These are phyloP conservation scores for Capsicum pubescens DNA, from an alignment of 257 asterid species.

Conservation along the genomic window DNA sequence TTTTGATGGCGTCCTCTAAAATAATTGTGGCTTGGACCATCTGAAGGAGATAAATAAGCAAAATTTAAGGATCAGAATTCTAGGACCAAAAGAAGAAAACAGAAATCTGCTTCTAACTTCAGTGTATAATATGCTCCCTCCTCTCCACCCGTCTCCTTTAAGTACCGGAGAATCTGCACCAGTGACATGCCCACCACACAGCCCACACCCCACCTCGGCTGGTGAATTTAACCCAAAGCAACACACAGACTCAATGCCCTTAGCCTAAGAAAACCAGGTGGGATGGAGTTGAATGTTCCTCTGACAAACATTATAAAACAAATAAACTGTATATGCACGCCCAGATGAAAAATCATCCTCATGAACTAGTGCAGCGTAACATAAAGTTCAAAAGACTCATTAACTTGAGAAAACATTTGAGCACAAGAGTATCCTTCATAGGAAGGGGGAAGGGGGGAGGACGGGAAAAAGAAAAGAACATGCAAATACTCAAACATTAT, in stretches of 20 bases:
- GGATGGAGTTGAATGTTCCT: slow-evolving; percentile 5
- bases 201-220: background rate
- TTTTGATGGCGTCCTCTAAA: slow-evolving; percentile 79
- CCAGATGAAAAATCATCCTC: slow-evolving; percentile 5
- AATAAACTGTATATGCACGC: background rate
- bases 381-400: slow-evolving; percentile 14
- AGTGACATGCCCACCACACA: background rate
- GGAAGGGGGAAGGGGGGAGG: background rate
- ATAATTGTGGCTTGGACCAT: slow-evolving; percentile 77
- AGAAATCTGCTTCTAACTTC: background rate
- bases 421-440: slow-evolving; percentile 7
- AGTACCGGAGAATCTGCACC: slow-evolving; percentile 11
- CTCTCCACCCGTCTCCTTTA: background rate
- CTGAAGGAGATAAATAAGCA: slow-evolving; percentile 48
- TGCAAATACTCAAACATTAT: background rate
- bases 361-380: background rate
- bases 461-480: background rate
- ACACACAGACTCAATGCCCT: background rate
- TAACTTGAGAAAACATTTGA: slow-evolving; percentile 13
- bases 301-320: background rate
- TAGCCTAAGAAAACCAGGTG: background rate
- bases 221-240: background rate
- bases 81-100: slow-evolving; percentile 17
- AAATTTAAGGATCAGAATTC: slow-evolving; percentile 9
- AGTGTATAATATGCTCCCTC: slow-evolving; percentile 6